Percentiles rank a stretch among this genome's conserved stretches.
These are phyloP conservation scores for Gaeumannomyces tritici DNA, from an alignment of 2,329 filamentous ascomycete species.

Conservation along the genomic window DNA sequence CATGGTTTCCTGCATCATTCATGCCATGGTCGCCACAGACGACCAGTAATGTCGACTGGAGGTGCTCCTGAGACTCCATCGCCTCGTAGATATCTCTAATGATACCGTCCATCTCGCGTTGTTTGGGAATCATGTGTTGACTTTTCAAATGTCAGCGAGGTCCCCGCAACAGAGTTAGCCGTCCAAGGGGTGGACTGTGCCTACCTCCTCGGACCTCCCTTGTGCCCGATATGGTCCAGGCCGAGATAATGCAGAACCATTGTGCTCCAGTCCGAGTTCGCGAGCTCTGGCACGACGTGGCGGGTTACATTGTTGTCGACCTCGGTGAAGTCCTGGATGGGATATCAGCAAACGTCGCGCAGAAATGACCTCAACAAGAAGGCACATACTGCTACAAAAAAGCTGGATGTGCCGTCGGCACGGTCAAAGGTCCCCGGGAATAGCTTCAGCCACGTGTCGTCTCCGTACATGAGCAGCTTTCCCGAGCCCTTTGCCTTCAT, in stretches of 20 bases:
- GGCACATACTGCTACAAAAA: constrained; percentile 80
- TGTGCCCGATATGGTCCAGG: constrained; percentile 95
- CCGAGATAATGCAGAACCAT: constrained; percentile 95
- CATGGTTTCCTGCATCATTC: constrained; percentile 97
- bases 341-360: constrained; percentile 2
- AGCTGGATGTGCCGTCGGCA: constrained; percentile 88
- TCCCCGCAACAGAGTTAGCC: neutral
- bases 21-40: constrained; percentile 96
- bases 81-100: constrained; percentile 60
- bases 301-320: constrained; percentile 96
- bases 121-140: constrained; percentile 86
- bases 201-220: constrained; percentile 77
- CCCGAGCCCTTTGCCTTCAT: constrained; percentile 64
- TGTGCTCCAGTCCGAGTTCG: constrained; percentile 75
- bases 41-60: constrained; percentile 71
- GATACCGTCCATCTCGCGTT: constrained; percentile 60
- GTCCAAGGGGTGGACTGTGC: neutral
- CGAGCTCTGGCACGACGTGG: constrained; percentile 70
- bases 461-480: constrained; percentile 88
- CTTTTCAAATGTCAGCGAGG: constrained; percentile 29
- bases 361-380: too few relatives aligned
- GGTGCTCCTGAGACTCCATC: constrained; percentile 60
- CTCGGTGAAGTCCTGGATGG: constrained; percentile 85
- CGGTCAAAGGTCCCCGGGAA: constrained; percentile 85
- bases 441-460: constrained; percentile 96